phyloP scores from a whole-genome alignment of 176 grass and related monocot species.

The Lolium multiflorum region DNA sequence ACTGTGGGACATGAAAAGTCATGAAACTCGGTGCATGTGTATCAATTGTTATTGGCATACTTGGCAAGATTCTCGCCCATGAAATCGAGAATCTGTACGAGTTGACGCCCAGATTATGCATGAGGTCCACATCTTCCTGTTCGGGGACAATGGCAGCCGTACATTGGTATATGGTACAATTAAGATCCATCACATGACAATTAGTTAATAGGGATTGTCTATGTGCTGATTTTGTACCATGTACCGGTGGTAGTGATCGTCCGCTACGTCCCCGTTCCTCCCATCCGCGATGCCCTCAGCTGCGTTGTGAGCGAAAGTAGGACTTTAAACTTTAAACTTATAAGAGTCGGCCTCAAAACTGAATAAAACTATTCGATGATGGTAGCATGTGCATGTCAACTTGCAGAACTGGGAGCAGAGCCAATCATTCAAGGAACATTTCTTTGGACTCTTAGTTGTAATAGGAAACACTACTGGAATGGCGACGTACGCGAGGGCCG shows the following conservation, averaged over 20 bases:
- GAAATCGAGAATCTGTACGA: conserved; percentile 67
- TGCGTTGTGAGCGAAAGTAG: not conserved
- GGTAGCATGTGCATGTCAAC: too few species aligned
- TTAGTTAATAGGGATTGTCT: not conserved
- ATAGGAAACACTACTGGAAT: too few species aligned
- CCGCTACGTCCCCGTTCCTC: not conserved
- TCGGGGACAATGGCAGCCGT: not conserved
- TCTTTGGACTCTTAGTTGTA: too few species aligned
- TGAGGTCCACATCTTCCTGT: conserved; percentile 51
- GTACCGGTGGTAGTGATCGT: conserved; percentile 52
- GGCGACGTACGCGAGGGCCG: too few species aligned
- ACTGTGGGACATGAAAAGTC: not conserved
- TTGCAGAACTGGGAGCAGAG: too few species aligned
- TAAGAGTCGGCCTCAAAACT: too few species aligned
- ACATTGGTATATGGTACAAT: not conserved
- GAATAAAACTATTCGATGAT: too few species aligned
- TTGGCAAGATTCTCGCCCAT: conserved; percentile 58
- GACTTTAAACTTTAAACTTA: not conserved
- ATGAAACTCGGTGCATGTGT: not conserved
- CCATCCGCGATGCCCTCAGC: conserved; percentile 38
- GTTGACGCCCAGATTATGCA: conserved; percentile 48
- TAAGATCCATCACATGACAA: not conserved
- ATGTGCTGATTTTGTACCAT: conserved; percentile 29
- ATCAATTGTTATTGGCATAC: not conserved
- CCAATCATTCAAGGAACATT: too few species aligned